These are phyloP conservation scores for Fraxinus anomala DNA, from an alignment of 257 asterid species.

Conservation along the genomic window DNA sequence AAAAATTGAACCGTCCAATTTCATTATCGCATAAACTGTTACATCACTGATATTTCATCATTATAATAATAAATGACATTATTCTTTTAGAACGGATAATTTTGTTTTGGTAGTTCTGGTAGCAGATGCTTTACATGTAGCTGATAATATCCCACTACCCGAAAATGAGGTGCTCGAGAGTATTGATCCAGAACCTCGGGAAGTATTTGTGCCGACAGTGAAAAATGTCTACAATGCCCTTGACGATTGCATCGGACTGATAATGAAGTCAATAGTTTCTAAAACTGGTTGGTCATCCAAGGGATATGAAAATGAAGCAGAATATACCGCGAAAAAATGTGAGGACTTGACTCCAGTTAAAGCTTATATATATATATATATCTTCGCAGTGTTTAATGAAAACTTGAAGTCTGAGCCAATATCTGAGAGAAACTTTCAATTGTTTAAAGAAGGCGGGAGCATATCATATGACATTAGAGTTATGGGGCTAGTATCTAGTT, in stretches of 20 bases:
- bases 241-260: too few species aligned
- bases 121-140: conserved; percentile 66
- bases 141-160: conserved; percentile 73
- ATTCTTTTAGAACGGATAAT: too few species aligned
- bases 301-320: conserved; percentile 67
- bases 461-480: conserved; percentile 66
- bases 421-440: conserved; percentile 77
- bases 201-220: conserved; percentile 71
- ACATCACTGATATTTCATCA: too few species aligned
- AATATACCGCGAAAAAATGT: conserved; percentile 60
- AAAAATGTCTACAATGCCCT: conserved; percentile 72
- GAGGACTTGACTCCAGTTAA: conserved; percentile 47
- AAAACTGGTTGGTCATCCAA: conserved; percentile 86
- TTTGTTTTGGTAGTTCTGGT: conserved; percentile 34
- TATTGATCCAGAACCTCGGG: conserved; percentile 51
- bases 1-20: too few species aligned
- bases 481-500: conserved; percentile 59
- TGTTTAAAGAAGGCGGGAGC: conserved; percentile 81
- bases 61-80: too few species aligned
- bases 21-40: background rate
- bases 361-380: conserved; percentile 41
- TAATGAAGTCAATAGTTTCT: conserved; percentile 59
- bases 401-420: conserved; percentile 73
- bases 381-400: conserved; percentile 77
- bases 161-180: conserved; percentile 80